phyloP scores from a whole-genome alignment of 2,329 filamentous ascomycete genomes.

The Alternaria dauci region DNA sequence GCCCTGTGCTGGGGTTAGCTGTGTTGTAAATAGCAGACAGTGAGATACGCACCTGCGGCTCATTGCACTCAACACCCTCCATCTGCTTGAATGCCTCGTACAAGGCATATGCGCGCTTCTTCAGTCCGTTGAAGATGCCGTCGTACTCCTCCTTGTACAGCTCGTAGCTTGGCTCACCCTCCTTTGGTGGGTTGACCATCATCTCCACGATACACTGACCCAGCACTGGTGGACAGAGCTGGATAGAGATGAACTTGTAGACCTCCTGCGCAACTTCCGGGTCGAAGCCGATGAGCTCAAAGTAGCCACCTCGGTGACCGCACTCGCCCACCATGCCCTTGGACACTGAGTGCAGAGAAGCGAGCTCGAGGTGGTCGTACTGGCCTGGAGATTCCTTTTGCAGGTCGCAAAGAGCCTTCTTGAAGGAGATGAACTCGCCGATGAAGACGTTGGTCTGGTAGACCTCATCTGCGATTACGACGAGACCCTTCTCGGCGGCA shows the following conservation, averaged over 20 bases:
- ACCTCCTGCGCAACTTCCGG: slow-evolving; percentile 86
- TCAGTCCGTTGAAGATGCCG: slow-evolving; percentile 79
- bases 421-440: slow-evolving; percentile 95
- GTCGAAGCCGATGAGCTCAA: slow-evolving; percentile 92
- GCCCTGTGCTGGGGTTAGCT: slow-evolving; percentile 57
- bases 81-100: slow-evolving; percentile 91
- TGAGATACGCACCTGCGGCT: slow-evolving; percentile 68
- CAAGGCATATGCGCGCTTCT: slow-evolving; percentile 80
- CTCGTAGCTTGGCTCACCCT: slow-evolving; percentile 83
- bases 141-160: slow-evolving; percentile 88
- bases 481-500: slow-evolving; percentile 82
- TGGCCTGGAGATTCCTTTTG: slow-evolving; percentile 73
- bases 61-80: slow-evolving; percentile 92
- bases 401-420: slow-evolving; percentile 81
- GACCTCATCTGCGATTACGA: slow-evolving; percentile 94
- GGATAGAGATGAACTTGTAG: slow-evolving; percentile 99
- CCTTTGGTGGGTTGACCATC: slow-evolving; percentile 93
- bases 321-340: slow-evolving; percentile 99
- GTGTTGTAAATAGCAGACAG: slow-evolving; percentile 2
- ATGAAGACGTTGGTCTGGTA: slow-evolving; percentile 99
- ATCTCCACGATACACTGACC: slow-evolving; percentile 96
- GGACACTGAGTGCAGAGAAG: slow-evolving; percentile 89
- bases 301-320: slow-evolving; percentile 96
- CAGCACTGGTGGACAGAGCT: slow-evolving; percentile 92
- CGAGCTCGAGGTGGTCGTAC: slow-evolving; percentile 88